Percentiles rank a stretch among this genome's conserved stretches.
phyloP scores from a whole-genome alignment of 805 yeast genomes.

The Wickerhamomyces subpelliculosus region DNA sequence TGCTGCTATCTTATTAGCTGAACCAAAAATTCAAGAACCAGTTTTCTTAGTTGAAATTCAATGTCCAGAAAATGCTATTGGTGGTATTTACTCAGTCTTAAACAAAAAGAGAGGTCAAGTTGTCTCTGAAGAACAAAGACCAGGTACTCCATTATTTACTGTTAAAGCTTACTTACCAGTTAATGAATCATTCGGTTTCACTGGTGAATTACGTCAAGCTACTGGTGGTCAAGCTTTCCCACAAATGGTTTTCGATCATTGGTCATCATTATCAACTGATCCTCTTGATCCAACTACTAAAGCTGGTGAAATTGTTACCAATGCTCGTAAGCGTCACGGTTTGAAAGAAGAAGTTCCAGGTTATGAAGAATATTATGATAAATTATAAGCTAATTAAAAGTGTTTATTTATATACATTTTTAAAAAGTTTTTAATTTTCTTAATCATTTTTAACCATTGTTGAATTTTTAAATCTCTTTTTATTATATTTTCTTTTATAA shows the following conservation, averaged over 20 bases:
- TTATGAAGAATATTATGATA: conserved; percentile 98
- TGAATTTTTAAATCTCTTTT: too few relatives aligned
- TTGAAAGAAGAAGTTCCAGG: conserved; percentile 96
- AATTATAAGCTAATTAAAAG: conserved; percentile 42
- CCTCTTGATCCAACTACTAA: conserved; percentile 79
- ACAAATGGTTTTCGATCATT: conserved; percentile 99
- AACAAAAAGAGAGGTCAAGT: conserved; percentile 99
- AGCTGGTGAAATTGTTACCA: conserved; percentile 59
- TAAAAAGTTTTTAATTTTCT: conserved; percentile 2
- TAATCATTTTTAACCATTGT: neutral
- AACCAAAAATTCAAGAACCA: conserved; percentile 99
- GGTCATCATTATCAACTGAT: conserved; percentile 89
- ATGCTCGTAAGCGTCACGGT: conserved; percentile 92
- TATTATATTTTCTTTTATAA: too few relatives aligned
- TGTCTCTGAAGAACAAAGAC: conserved; percentile 98
- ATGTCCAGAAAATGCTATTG: conserved; percentile 99
- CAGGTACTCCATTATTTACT: conserved; percentile 99
- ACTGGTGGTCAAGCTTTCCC: conserved; percentile 99
- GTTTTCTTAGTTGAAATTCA: conserved; percentile 98
- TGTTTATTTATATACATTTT: neutral
- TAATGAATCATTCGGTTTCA: conserved; percentile 99
- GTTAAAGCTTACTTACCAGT: conserved; percentile 99
- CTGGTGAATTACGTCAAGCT: conserved; percentile 98
- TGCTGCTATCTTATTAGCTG: conserved; percentile 97
- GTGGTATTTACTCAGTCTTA: conserved; percentile 99